A percentile compares a stretch with the other conserved stretches of the same genome.
Evolutionary conservation across 2,329 filamentous ascomycete species (phyloP).

Genomic region (Exophiala spinifera): DNA sequence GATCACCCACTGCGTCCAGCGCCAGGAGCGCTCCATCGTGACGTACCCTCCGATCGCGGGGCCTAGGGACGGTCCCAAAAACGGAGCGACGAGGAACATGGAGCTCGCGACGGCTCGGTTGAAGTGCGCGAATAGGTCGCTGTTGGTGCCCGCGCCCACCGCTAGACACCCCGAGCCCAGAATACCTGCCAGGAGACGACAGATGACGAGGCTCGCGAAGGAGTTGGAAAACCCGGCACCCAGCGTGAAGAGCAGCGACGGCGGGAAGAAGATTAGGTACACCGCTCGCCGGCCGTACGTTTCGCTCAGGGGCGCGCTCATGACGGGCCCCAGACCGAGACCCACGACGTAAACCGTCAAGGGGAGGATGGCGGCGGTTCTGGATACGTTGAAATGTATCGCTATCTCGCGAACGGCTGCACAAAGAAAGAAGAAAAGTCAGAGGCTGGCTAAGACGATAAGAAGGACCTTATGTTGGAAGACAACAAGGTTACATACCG

Average conservation of each 20-base stretch:
- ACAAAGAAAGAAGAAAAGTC: neutral
- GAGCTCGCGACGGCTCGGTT: slow-evolving; percentile 58
- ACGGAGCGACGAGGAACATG: slow-evolving; percentile 57
- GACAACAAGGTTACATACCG: slow-evolving; percentile 5
- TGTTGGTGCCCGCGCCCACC: slow-evolving; percentile 68
- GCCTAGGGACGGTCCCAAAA: slow-evolving; percentile 64
- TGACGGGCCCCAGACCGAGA: slow-evolving; percentile 67
- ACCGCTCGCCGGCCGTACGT: slow-evolving; percentile 67
- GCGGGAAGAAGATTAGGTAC: slow-evolving; percentile 63
- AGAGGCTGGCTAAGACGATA: too few relatives aligned
- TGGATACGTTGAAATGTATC: slow-evolving; percentile 32
- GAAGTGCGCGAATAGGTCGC: slow-evolving; percentile 53
- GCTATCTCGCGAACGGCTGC: slow-evolving; percentile 56
- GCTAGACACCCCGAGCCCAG: slow-evolving; percentile 68
- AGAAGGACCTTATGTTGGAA: too few relatives aligned
- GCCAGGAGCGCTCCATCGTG: slow-evolving; percentile 61
- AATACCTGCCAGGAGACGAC: slow-evolving; percentile 72
- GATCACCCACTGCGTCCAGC: slow-evolving; percentile 71
- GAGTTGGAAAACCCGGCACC: slow-evolving; percentile 54
- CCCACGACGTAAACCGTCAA: slow-evolving; percentile 69
- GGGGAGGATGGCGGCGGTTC: slow-evolving; percentile 50
- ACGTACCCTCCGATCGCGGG: slow-evolving; percentile 70
- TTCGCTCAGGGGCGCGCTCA: slow-evolving; percentile 73
- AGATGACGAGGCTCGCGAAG: slow-evolving; percentile 66
- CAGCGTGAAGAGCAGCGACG: slow-evolving; percentile 54